Base-by-base conservation (phyloP, 2,329 filamentous ascomycete genomes). In the Alternaria angustiovoidea region DNA sequence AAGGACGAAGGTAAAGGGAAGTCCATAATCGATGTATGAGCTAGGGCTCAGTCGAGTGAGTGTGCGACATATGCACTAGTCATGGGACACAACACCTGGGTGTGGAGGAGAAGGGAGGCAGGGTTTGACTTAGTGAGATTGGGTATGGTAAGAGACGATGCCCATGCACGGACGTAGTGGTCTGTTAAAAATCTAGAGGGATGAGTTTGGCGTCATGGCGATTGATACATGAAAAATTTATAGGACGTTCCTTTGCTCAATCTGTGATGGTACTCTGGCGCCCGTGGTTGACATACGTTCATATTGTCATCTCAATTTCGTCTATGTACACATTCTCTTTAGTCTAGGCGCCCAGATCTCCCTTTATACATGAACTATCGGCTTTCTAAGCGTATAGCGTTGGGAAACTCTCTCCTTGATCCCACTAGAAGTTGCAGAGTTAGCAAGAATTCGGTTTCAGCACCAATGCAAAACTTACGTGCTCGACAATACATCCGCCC, bases 401-500 rank as follows among this genome's bases (percentile, higher is more conserved):
- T 7, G 69, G 70, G 32, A 68, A 70, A 5, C 32, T 57, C 63
- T 74, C 72, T 14, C 65, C 65, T 51, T 69, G 64, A 42, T 75
- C 72, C 72, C 72, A 75, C 71, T 75, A 30, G 2, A 28, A 16
- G 20, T 28, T 28, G 30, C 46, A 36, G 28, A 38, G 34, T 55
- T 22, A 54, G 53, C 43, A 1, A 47, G 32, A 7, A 36, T 5
- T 14, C 34, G 6, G 11, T 32, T 18, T 7, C 9, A 41, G 6
- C 28, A 22, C 2, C 5, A 26, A 24, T 1, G 7, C 7, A 48
- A 56, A 8, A 74, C 72, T 70, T 59, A 71, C 72, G 63, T 76
- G 73, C 54, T 75, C 74, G 63, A 61, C 73, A 49, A 76, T 75
- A 43, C 74, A 76, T 8, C 70, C 72, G 16, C 58, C 67, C 57